Base-by-base conservation (phyloP, 2,329 filamentous ascomycete genomes). In the Calonectria multiphialidica region DNA sequence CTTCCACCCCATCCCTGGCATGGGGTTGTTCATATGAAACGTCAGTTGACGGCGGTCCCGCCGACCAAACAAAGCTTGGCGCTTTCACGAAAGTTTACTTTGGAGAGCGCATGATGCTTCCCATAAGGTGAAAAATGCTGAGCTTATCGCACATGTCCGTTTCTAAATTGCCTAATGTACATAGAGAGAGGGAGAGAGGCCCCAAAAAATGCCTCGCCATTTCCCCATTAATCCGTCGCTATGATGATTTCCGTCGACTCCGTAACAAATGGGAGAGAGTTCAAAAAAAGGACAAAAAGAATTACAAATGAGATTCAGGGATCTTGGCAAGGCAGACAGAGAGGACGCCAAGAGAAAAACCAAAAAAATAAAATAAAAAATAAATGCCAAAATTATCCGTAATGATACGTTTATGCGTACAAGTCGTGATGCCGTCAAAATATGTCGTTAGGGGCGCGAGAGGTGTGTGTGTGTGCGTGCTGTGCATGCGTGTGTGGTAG, bases 21-120 rank as follows among this genome's bases (percentile, higher is more conserved):
- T 63, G 55, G 55, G 45, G 33, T 21, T 6, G 37, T 71, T 71
- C 57, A 63, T 40, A 59, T 59, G 53, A 59, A 59, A 59, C 53
- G 53, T 28, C 53, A 37, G 35, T 25, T n/a, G 8, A 59, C 53
- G 53, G 53, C 53, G 53, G 40, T 57, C 45, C 53, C 37, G 42
- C 47, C 25, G 47, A 42, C 64, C 47, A 67, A 66, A 59, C 35
- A 59, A 59, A 59, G 33, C 53, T 59, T 59, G 53, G 53, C 53
- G 21, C 35, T 59, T 30, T 37, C 53, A 40, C 37, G n/a, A 59
- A 59, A 37, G 53, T 59, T 59, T 59, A 59, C 21, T 40, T 23
- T 25, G 28, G 53, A 23, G 53, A 59, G 30, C 53, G 33, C 53
- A 59, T 59, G 33, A 59, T 59, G 53, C 53, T 40, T 59, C 53